Percentiles rank a stretch among this genome's conserved stretches.
phyloP scores from a whole-genome alignment of 805 yeast species.

The Candida caryicola region DNA sequence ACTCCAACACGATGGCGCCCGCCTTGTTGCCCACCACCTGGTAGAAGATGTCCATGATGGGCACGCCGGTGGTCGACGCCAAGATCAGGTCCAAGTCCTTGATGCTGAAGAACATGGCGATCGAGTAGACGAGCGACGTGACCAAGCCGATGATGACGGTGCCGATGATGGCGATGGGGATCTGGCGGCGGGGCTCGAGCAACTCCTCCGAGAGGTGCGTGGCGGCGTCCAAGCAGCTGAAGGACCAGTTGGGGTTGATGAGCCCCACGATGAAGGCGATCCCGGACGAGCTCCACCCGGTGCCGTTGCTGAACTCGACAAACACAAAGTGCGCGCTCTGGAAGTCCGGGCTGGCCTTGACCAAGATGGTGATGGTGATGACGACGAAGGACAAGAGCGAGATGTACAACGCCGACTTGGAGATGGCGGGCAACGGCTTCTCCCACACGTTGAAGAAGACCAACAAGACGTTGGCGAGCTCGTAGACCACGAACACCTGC shows the following conservation, averaged over 20 bases:
- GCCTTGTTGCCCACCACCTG: constrained; percentile 53
- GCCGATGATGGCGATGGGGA: constrained; percentile 60
- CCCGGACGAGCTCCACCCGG: constrained; percentile 60
- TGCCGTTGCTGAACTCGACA: constrained; percentile 48
- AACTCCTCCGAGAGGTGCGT: constrained; percentile 72
- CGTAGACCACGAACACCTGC: constrained; percentile 54
- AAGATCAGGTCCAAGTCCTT: constrained; percentile 49
- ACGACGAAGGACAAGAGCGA: constrained; percentile 52
- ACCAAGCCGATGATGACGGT: constrained; percentile 64
- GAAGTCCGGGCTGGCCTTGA: constrained; percentile 51
- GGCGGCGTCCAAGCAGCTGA: constrained; percentile 66
- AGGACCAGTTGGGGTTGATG: constrained; percentile 68
- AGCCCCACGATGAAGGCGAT: constrained; percentile 70
- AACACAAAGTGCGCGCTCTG: constrained; percentile 54
- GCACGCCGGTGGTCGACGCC: constrained; percentile 54
- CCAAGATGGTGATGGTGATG: constrained; percentile 53
- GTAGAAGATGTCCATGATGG: constrained; percentile 59
- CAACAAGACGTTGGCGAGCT: constrained; percentile 42
- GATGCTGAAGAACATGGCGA: constrained; percentile 60
- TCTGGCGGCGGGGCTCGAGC: constrained; percentile 52
- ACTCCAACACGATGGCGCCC: constrained; percentile 53
- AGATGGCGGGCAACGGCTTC: constrained; percentile 48
- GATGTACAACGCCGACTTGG: constrained; percentile 48
- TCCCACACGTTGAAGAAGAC: constrained; percentile 51
- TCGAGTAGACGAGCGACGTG: constrained; percentile 53